phyloP scores from a whole-genome alignment of 2,329 filamentous ascomycete species.

The Xylariaceae sp. region DNA sequence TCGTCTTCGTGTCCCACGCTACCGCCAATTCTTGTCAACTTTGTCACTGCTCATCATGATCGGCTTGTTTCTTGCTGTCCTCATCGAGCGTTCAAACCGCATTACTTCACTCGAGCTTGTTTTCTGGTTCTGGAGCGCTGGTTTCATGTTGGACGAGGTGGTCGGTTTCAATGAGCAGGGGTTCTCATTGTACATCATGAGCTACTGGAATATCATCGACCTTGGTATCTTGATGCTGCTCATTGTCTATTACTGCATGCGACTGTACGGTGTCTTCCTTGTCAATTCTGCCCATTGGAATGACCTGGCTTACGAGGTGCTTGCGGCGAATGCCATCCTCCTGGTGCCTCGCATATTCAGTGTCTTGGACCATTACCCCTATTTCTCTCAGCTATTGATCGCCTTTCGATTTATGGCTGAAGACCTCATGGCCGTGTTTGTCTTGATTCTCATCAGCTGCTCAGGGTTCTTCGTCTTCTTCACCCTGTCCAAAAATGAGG shows the following conservation, averaged over 20 bases:
- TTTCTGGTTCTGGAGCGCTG: conserved; percentile 97
- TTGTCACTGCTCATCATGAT: conserved; percentile 82
- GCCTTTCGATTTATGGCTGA: conserved; percentile 92
- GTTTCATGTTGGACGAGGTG: conserved; percentile 94
- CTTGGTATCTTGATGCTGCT: conserved; percentile 82
- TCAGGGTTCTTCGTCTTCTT: conserved; percentile 97
- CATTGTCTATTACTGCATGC: conserved; percentile 84
- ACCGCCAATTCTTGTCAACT: conserved; percentile 86
- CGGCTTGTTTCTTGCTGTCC: conserved; percentile 78
- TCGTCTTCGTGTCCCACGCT: conserved; percentile 82
- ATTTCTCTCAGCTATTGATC: conserved; percentile 91
- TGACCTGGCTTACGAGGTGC: conserved; percentile 86
- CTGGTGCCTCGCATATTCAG: conserved; percentile 89
- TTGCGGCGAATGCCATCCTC: conserved; percentile 85
- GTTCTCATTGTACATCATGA: conserved; percentile 94
- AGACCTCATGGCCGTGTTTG: conserved; percentile 78
- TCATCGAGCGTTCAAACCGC: conserved; percentile 67
- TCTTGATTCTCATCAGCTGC: conserved; percentile 81
- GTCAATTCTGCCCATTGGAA: conserved; percentile 72
- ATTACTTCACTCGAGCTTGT: conserved; percentile 83
- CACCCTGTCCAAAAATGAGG: conserved; percentile 70
- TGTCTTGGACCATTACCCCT: conserved; percentile 88
- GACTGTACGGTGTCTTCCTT: conserved; percentile 81
- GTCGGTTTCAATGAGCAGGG: conserved; percentile 96
- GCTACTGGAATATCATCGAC: conserved; percentile 96